Conservation (phyloP, 495 filamentous ascomycete genomes). For the Penicillium cinerascens region DNA sequence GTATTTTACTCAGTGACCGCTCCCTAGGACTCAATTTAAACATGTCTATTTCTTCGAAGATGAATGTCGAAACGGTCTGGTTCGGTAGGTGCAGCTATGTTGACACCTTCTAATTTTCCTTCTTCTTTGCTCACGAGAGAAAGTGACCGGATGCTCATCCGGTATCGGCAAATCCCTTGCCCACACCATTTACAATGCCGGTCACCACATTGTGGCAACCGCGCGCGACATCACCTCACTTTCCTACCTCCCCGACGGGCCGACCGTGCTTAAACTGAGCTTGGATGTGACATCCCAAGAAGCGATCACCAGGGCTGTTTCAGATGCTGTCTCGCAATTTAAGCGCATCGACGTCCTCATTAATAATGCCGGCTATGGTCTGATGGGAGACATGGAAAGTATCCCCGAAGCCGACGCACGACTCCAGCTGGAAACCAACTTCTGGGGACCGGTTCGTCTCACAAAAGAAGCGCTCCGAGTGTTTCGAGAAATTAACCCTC, state of each 20-base stretch:
- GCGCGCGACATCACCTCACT: slow-evolving; percentile 29
- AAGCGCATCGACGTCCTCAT: slow-evolving; percentile 51
- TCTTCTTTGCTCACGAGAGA: not conserved
- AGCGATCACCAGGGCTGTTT: slow-evolving; percentile 40
- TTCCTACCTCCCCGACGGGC: slow-evolving; percentile 30
- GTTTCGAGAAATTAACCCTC: slow-evolving; percentile 10
- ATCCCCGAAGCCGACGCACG: slow-evolving; percentile 35
- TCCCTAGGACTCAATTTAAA: too few species aligned
- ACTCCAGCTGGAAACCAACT: slow-evolving; percentile 48
- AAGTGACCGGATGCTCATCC: slow-evolving; percentile 30
- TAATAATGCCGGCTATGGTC: slow-evolving; percentile 55
- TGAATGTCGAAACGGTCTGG: slow-evolving; percentile 4
- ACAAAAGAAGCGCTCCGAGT: slow-evolving; percentile 33
- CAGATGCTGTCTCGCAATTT: slow-evolving; percentile 33
- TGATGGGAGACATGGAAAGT: slow-evolving; percentile 45
- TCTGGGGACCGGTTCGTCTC: slow-evolving; percentile 43
- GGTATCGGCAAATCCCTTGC: slow-evolving; percentile 45
- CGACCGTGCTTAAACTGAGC: slow-evolving; percentile 40
- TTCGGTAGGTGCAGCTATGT: slow-evolving; percentile 3
- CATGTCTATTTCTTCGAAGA: too few species aligned
- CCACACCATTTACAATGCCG: slow-evolving; percentile 29
- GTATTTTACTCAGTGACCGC: too few species aligned
- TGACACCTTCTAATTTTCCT: not conserved
- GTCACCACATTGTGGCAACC: slow-evolving; percentile 48
- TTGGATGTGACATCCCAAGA: slow-evolving; percentile 42